These are phyloP conservation scores for Bipolaris zeicola DNA, from an alignment of 2,329 filamentous ascomycete species.

Conservation along the genomic window DNA sequence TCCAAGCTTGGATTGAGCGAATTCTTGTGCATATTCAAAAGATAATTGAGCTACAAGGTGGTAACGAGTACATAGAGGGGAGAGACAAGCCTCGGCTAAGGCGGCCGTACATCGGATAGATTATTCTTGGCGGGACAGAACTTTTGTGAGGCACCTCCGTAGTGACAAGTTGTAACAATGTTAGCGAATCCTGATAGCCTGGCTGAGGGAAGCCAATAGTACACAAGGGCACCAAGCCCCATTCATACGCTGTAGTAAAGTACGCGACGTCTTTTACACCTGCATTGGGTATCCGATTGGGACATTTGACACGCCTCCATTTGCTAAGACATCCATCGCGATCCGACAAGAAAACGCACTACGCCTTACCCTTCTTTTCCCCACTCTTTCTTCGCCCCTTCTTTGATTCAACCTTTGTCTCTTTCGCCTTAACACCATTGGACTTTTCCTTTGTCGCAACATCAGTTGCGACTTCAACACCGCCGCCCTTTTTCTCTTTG, in stretches of 20 bases:
- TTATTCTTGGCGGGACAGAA: too few relatives aligned
- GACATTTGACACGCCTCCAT: neutral
- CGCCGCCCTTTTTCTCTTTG: slow-evolving; percentile 21
- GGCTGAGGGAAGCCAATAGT: neutral
- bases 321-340: neutral
- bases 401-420: slow-evolving; percentile 21
- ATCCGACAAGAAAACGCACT: neutral
- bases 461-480: slow-evolving; percentile 14
- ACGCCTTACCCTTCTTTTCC: slow-evolving; percentile 28
- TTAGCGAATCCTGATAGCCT: neutral
- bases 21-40: too few relatives aligned
- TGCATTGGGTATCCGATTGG: slow-evolving; percentile 4
- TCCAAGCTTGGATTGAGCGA: too few relatives aligned
- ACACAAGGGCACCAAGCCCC: neutral
- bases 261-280: neutral
- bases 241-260: neutral
- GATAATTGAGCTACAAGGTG: too few relatives aligned
- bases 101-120: too few relatives aligned
- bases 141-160: too few relatives aligned
- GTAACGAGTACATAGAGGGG: too few relatives aligned
- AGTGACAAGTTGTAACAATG: neutral
- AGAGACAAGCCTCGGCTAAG: too few relatives aligned
- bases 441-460: neutral
- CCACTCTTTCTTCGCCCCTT: slow-evolving; percentile 28
- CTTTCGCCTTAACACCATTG: slow-evolving; percentile 17